Base-by-base conservation (phyloP, 257 asterid genomes). In the Przewalskia tangutica region DNA sequence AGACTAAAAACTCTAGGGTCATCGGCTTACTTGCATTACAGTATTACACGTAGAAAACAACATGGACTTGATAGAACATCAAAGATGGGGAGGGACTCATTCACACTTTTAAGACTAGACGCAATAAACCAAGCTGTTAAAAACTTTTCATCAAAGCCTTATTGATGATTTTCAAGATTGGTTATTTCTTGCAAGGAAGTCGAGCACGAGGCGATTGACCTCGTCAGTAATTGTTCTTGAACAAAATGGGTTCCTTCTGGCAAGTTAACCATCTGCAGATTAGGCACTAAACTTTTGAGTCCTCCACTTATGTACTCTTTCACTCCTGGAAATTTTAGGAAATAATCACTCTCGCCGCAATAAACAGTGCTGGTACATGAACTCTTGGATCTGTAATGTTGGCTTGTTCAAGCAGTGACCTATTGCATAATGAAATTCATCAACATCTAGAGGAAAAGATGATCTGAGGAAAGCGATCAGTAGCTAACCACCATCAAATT, bases 171-270 rank as follows among this genome's bases (percentile, higher is more conserved):
- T 58, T 82, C 23, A 51, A 8, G 81, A 70, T 54, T 3, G 79
- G 62, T 4, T n/a, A 66, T 90, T 88, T 75, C 23, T 85, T 6
- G 10, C 53, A 65, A 91, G 89, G 88, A 91, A 91, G 77, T 85
- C 53, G 20, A 90, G 71, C 86, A 91, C 81, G 80, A 87, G 89
- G 17, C 11, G 62, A 68, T 90, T 91, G 76, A 91, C 90, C 84
- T 87, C 89, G 10, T 83, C 83, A 3, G 92, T 3, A 84, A 85
- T 80, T 94, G 98, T 84, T 94, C 98, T 83, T 88, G 98, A 77
- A 90, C 92, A 77, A 94, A 94, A 87, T 94, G 98, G 50, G 83
- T 79, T 59, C 98, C 98, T 83, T 92, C 91, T 10, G 95, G 91
- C 67, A 94, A 34, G 85, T 60, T 91, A 4, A 18, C 40, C 58